phyloP scores from a whole-genome alignment of 2,329 filamentous ascomycete species.

The Colletotrichum liaoningense region DNA sequence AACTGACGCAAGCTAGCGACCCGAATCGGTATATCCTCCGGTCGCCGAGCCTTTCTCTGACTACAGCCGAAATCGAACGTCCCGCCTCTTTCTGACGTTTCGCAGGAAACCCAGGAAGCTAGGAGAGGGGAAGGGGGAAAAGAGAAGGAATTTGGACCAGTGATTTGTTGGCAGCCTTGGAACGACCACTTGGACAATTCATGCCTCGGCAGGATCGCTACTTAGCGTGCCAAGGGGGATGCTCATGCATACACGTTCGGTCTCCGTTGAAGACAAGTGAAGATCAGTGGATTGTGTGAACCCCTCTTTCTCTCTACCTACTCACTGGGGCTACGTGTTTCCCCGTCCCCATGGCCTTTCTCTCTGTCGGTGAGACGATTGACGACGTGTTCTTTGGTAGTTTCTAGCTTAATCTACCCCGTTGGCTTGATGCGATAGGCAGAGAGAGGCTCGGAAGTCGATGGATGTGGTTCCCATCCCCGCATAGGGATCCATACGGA shows the following conservation, averaged over 20 bases:
- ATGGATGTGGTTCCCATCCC: not conserved
- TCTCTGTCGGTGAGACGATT: not conserved
- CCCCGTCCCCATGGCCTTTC: not conserved
- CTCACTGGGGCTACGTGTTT: too few relatives aligned
- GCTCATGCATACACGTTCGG: not conserved
- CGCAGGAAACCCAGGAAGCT: not conserved
- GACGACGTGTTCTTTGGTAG: not conserved
- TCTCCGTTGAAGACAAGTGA: not conserved
- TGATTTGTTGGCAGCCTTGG: not conserved
- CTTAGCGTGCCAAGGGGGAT: not conserved
- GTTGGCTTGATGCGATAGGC: not conserved
- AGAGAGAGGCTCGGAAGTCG: not conserved
- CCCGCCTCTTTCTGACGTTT: not conserved
- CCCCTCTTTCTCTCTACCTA: too few relatives aligned
- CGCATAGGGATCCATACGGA: not conserved
- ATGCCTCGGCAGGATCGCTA: constrained; percentile 15
- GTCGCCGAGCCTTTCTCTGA: constrained; percentile 1
- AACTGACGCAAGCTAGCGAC: constrained; percentile 4
- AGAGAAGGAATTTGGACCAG: not conserved
- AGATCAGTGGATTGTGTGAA: constrained; percentile 5
- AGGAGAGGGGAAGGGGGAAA: not conserved
- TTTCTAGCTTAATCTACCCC: not conserved
- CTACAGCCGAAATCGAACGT: not conserved
- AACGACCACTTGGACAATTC: not conserved
- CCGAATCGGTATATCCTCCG: constrained; percentile 31